A percentile compares a stretch with the other conserved stretches of the same genome.
Conservation (phyloP, 176 grass and related monocot genomes). For the Thinopyrum elongatum region DNA sequence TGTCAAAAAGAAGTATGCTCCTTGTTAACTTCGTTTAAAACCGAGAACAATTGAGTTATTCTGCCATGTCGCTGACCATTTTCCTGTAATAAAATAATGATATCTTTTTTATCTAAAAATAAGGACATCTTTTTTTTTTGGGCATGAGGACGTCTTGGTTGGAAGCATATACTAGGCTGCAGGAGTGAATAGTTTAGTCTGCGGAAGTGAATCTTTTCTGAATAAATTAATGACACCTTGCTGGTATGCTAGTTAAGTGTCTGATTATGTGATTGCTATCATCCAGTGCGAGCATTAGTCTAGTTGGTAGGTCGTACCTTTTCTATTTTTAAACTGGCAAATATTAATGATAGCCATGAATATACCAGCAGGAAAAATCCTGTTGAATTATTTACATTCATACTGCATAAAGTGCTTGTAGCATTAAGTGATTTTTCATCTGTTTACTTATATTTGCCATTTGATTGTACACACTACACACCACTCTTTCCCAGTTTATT, state of each 20-base stretch:
- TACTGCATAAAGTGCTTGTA: background rate
- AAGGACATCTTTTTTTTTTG: background rate
- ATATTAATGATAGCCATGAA: background rate
- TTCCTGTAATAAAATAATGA: background rate
- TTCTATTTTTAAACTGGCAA: background rate
- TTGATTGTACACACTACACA: background rate
- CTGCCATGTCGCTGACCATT: background rate
- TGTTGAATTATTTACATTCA: background rate
- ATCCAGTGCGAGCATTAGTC: background rate
- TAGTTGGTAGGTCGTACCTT: background rate
- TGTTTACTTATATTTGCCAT: background rate
- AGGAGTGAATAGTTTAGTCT: background rate
- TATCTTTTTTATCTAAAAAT: background rate
- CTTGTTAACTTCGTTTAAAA: background rate
- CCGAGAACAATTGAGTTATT: background rate
- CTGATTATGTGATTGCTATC: background rate
- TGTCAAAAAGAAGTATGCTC: background rate
- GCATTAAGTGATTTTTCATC: background rate
- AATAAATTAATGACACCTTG: background rate
- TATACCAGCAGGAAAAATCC: constrained; percentile 4
- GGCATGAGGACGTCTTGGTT: background rate
- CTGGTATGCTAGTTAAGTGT: background rate
- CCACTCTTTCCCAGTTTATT: constrained; percentile 1
- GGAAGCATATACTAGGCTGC: background rate
- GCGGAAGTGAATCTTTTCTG: background rate